phyloP scores from a whole-genome alignment of 2,329 filamentous ascomycete genomes.

The Incumbomyces delicatus region DNA sequence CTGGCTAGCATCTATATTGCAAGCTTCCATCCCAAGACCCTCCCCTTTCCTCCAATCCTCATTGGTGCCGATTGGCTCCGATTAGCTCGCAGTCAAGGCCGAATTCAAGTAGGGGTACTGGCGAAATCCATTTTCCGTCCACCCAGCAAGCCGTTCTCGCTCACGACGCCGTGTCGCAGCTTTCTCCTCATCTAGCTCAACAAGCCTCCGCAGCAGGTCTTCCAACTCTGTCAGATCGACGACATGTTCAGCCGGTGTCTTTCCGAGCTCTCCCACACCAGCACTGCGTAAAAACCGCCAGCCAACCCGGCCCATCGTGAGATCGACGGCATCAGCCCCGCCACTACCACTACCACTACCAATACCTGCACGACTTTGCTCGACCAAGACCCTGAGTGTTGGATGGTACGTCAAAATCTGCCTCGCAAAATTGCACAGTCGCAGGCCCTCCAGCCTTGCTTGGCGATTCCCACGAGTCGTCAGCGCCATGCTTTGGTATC shows the following conservation, averaged over 20 bases:
- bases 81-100: too few relatives aligned
- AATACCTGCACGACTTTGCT: neutral
- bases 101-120: slow-evolving; percentile 1
- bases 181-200: slow-evolving; percentile 2
- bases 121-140: neutral
- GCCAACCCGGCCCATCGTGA: neutral
- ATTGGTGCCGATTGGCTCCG: too few relatives aligned
- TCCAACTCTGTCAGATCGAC: neutral
- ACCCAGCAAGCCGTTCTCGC: neutral
- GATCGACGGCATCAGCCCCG: slow-evolving; percentile 1
- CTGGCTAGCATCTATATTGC: too few relatives aligned
- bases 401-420: slow-evolving; percentile 1
- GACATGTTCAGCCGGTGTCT: neutral
- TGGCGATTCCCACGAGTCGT: neutral
- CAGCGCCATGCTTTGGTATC: slow-evolving; percentile 4
- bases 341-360: neutral
- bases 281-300: slow-evolving; percentile 4
- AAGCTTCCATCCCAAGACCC: too few relatives aligned
- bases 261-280: neutral
- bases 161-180: neutral
- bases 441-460: neutral
- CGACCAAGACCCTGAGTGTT: neutral
- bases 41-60: too few relatives aligned
- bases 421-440: slow-evolving; percentile 1
- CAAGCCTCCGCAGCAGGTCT: neutral